Evolutionary conservation across 371 early-diverging fungal genomes (phyloP).

Genomic region (Syncephalastrum monosporum): DNA sequence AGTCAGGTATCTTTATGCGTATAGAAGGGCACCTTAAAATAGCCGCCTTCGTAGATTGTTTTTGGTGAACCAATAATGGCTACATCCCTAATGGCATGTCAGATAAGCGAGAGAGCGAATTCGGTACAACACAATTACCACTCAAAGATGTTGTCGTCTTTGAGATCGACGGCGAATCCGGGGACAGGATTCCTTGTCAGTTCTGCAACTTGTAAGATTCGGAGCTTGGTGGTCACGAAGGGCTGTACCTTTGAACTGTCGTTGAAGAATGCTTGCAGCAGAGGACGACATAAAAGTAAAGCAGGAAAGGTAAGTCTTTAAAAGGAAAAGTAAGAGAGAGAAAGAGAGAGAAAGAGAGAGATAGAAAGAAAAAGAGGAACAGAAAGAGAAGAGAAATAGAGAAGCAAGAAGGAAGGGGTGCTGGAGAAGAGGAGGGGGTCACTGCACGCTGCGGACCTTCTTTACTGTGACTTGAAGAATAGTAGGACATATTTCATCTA

Average conservation of each 20-base stretch:
- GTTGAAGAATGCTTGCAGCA: conserved; percentile 52
- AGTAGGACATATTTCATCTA: too few species aligned
- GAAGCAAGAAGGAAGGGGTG: neutral
- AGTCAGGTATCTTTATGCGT: neutral
- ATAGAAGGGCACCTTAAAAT: conserved; percentile 71
- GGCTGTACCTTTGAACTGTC: conserved; percentile 54
- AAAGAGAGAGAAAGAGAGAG: conserved; percentile 6
- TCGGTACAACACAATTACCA: conserved; percentile 26
- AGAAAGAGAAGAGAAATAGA: too few species aligned
- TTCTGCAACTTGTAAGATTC: conserved; percentile 19
- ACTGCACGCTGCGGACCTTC: too few species aligned
- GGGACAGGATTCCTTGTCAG: conserved; percentile 64
- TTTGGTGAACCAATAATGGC: conserved; percentile 83
- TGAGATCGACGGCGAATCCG: conserved; percentile 72
- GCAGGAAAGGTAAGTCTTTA: neutral
- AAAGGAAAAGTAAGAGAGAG: conserved; percentile 6
- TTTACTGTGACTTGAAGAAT: too few species aligned
- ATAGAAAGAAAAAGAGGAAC: conserved; percentile 4
- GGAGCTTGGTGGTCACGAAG: neutral
- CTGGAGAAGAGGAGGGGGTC: neutral
- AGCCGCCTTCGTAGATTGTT: conserved; percentile 88
- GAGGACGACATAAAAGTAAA: conserved; percentile 27
- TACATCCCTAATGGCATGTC: conserved; percentile 58
- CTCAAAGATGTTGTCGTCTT: conserved; percentile 66
- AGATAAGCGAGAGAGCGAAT: neutral